Evolutionary conservation across 75 land plant genomes (phyloP).

Genomic region (Ceratopteris richardii): DNA sequence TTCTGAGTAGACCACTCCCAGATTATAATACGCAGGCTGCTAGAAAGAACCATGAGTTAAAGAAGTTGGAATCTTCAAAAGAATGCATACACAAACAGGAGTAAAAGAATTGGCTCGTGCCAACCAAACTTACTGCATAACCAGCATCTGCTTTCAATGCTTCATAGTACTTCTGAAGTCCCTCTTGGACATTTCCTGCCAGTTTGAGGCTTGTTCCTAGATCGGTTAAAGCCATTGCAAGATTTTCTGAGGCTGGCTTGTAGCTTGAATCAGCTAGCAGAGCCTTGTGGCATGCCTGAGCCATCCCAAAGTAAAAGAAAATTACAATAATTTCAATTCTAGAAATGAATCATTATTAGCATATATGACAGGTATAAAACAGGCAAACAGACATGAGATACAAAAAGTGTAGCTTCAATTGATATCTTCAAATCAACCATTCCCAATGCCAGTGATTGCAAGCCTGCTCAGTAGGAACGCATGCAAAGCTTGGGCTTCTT

Average conservation of each 20-base stretch:
- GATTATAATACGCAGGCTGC: constrained; percentile 98
- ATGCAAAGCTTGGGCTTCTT: no score
- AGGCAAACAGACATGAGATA: no score
- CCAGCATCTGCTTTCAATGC: constrained; percentile 76
- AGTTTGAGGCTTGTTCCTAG: constrained; percentile 96
- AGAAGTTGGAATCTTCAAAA: not conserved
- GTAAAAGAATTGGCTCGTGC: not conserved
- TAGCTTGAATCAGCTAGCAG: constrained; percentile 64
- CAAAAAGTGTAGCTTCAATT: no score
- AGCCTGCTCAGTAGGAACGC: no score
- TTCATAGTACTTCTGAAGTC: constrained; percentile 89
- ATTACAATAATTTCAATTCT: no score
- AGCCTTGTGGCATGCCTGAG: constrained; percentile 91
- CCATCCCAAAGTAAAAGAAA: constrained; percentile 1
- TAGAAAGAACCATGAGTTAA: not conserved
- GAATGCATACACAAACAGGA: not conserved
- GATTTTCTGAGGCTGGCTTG: constrained; percentile 88
- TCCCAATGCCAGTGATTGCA: no score
- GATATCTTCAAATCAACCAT: no score
- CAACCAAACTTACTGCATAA: constrained; percentile 67
- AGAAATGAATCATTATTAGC: no score
- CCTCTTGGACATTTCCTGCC: constrained; percentile 91
- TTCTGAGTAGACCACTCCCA: constrained; percentile 98
- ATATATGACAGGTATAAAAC: no score
- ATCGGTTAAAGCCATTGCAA: constrained; percentile 90